Evolutionary conservation across 2,329 filamentous ascomycete species (phyloP), one percentile per base, ranked within the genome.

Genomic region (Epichloe uncinata): DNA sequence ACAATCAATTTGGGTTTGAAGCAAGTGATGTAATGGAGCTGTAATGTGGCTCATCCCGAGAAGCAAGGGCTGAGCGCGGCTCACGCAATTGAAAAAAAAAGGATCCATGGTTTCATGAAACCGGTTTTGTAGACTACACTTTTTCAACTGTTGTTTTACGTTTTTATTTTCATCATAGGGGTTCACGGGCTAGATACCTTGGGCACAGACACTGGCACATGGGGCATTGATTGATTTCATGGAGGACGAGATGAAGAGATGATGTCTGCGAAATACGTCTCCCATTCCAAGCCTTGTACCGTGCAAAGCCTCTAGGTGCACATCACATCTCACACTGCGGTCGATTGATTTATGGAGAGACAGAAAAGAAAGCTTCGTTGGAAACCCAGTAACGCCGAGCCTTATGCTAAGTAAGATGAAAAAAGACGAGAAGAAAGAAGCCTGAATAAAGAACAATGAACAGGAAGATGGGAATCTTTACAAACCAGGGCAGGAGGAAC

Each of bases 1-100:
- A 87, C 61, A 89, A 94, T 51, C 82, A 94, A 62, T 96, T 94
- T 73, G 85, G 85, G 15, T 87, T 96, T 53, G 68, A 72, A 54
- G 70, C 68, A 12, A 75, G 70, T 33, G 73, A 78, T 56, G 60
- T 67, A 51, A 79, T 80, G 75, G 74, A 77, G 56, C 66, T 77
- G 57, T 56, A 41, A 52, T 45, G 33, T 37, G 37, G 18, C 12
- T 26, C n/a, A 35, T 8, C 5, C 2, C 2, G 5, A n/a, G 33
- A 43, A 8, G 22, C 11, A 20, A 15, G 15, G 18, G 41, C 20
- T 15, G 41, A 12, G 6, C 2, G 15, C 7, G 16, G 22, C n/a
- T 45, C 12, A 13, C 9, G 41, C 12, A n/a, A 41, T 18, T 26
- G 18, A 45, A 45, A 34, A 16, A 20, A 6, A 22, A 48, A 42